Conservation (phyloP, 2,329 filamentous ascomycete genomes). For the Arthrobotrys megalospora region DNA sequence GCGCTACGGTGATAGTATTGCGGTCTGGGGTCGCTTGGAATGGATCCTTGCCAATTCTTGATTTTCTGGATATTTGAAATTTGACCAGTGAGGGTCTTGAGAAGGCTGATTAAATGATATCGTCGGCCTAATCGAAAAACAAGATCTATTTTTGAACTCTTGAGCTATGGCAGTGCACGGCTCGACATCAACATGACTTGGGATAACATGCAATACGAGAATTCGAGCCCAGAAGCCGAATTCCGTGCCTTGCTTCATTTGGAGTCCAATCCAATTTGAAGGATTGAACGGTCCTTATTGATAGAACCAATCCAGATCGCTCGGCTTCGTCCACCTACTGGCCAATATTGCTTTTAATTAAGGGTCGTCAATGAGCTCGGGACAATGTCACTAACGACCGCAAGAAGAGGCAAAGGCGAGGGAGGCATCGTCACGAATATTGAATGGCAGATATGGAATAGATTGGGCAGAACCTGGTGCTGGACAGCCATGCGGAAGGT, state of each 20-base stretch:
- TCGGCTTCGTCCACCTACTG: slow-evolving; percentile 28
- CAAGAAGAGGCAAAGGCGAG: slow-evolving; percentile 40
- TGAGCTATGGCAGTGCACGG: slow-evolving; percentile 28
- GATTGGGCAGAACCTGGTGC: slow-evolving; percentile 56
- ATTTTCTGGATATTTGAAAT: slow-evolving; percentile 57
- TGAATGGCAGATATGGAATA: slow-evolving; percentile 48
- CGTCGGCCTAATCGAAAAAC: slow-evolving; percentile 25
- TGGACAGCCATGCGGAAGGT: slow-evolving; percentile 55
- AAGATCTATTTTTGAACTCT: slow-evolving; percentile 55
- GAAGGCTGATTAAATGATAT: slow-evolving; percentile 41
- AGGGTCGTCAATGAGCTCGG: slow-evolving; percentile 40
- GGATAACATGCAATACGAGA: slow-evolving; percentile 43
- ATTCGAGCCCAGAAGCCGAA: slow-evolving; percentile 39
- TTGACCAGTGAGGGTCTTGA: slow-evolving; percentile 16
- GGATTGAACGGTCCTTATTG: slow-evolving; percentile 3
- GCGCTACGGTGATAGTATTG: slow-evolving; percentile 43
- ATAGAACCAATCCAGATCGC: slow-evolving; percentile 26
- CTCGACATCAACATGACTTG: slow-evolving; percentile 27
- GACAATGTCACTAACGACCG: slow-evolving; percentile 32
- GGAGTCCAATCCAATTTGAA: slow-evolving; percentile 24
- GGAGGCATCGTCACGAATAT: slow-evolving; percentile 51
- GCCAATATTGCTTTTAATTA: slow-evolving; percentile 53
- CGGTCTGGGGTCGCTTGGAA: slow-evolving; percentile 54
- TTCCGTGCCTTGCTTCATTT: slow-evolving; percentile 38
- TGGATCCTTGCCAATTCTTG: slow-evolving; percentile 45